These are phyloP conservation scores for Begonia fuchsioides DNA, from an alignment of 306 rosid genomes.

Conservation along the genomic window DNA sequence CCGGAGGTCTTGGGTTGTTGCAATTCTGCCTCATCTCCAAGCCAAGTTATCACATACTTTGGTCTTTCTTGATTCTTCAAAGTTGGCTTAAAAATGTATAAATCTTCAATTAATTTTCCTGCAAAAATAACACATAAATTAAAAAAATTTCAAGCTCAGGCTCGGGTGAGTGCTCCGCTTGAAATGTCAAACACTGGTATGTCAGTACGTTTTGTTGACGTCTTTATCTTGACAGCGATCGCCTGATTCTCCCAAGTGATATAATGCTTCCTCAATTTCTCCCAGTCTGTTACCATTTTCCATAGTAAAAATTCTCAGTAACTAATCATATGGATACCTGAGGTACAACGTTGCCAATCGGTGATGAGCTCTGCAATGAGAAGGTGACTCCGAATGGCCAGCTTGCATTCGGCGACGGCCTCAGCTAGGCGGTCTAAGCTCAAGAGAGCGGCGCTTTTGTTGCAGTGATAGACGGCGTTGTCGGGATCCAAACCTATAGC, in stretches of 20 bases:
- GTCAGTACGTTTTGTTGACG: slow-evolving; percentile 33
- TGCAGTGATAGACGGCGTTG: too few species aligned
- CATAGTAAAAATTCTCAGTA: not conserved
- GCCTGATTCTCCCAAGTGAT: slow-evolving; percentile 36
- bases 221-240: slow-evolving; percentile 19
- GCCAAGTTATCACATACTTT: too few species aligned
- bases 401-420: slow-evolving; percentile 54
- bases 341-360: slow-evolving; percentile 67
- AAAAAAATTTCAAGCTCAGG: too few species aligned
- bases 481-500: slow-evolving; percentile 65
- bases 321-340: slow-evolving; percentile 29
- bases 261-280: slow-evolving; percentile 56
- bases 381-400: slow-evolving; percentile 72
- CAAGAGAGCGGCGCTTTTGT: slow-evolving; percentile 76
- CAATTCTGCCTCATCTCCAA: too few species aligned
- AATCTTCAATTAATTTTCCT: too few species aligned
- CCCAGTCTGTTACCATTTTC: slow-evolving; percentile 40
- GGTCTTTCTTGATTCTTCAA: too few species aligned
- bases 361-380: slow-evolving; percentile 66
- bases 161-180: too few species aligned
- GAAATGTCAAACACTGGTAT: too few species aligned
- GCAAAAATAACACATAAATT: too few species aligned
- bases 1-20: too few species aligned
- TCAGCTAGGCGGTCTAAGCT: slow-evolving; percentile 38
- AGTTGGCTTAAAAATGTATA: too few species aligned